A percentile compares a stretch with the other conserved stretches of the same genome.
These are phyloP conservation scores for Paramarasmius palmivorus DNA, from an alignment of 1,284 basidiomycete species.

Conservation along the genomic window DNA sequence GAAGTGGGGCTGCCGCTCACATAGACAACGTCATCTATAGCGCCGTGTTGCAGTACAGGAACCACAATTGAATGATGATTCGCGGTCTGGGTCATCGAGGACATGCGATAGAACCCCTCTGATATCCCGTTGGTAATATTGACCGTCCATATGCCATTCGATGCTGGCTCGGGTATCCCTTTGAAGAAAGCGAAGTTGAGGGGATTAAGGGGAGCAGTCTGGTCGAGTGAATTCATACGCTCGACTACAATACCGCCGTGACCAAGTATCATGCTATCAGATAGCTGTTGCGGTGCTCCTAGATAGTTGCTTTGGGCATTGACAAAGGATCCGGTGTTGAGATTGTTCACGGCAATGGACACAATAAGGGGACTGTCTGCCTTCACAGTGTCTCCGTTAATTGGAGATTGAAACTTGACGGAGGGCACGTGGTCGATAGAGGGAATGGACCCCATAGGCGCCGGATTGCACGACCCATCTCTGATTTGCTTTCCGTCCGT, in stretches of 20 bases:
- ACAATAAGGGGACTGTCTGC: conserved; percentile 52
- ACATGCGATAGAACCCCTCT: conserved; percentile 47
- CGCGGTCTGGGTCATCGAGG: conserved; percentile 38
- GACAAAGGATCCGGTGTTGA: conserved; percentile 54
- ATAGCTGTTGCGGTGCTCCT: conserved; percentile 57
- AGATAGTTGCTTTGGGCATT: conserved; percentile 58
- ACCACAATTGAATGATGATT: conserved; percentile 47
- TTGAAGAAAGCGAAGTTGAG: conserved; percentile 69
- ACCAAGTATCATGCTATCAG: conserved; percentile 53
- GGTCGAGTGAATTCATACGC: conserved; percentile 47
- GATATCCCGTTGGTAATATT: conserved; percentile 18
- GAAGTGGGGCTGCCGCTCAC: not conserved
- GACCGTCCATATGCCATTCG: conserved; percentile 40
- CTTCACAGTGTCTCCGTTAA: conserved; percentile 40
- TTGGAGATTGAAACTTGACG: conserved; percentile 44
- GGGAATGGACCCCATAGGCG: conserved; percentile 43
- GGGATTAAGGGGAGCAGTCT: conserved; percentile 58
- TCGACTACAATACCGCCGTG: conserved; percentile 72
- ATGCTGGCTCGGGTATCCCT: conserved; percentile 47
- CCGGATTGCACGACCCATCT: conserved; percentile 52
- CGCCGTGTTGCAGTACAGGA: conserved; percentile 40
- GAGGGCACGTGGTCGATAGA: conserved; percentile 40
- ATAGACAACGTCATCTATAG: conserved; percentile 11
- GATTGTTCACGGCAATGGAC: conserved; percentile 37
- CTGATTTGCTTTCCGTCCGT: conserved; percentile 38